These are phyloP conservation scores for Aspergillus candidus DNA, from an alignment of 2,329 filamentous ascomycete genomes.

Conservation along the genomic window DNA sequence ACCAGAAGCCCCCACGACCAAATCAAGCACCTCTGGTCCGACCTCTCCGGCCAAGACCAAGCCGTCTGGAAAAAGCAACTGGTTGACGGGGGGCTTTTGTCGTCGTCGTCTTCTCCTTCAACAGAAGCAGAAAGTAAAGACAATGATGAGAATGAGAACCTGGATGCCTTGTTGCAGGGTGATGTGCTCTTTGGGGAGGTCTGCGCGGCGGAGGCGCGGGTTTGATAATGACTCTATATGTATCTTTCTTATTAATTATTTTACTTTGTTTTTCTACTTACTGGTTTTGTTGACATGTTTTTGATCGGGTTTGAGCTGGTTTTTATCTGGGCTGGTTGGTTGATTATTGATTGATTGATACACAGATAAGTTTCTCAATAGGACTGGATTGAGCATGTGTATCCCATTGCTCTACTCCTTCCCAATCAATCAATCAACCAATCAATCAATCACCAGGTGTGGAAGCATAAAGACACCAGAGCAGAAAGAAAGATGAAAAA, in stretches of 20 bases:
- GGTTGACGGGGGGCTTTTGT: conserved; percentile 66
- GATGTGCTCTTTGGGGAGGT: conserved; percentile 63
- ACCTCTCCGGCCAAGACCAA: conserved; percentile 58
- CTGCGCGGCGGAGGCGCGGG: neutral
- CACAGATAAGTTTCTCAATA: no score
- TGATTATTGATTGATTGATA: no score
- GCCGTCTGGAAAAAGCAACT: conserved; percentile 64
- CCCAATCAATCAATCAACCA: no score
- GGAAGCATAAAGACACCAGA: no score
- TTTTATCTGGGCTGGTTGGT: conserved; percentile 1
- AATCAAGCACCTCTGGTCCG: conserved; percentile 55
- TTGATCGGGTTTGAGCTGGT: neutral
- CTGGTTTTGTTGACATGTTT: neutral
- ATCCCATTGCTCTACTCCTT: no score
- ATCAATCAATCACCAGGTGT: no score
- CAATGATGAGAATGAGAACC: conserved; percentile 27
- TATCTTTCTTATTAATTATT: neutral
- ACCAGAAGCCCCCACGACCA: conserved; percentile 8
- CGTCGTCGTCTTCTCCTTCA: no score
- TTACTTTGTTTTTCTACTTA: neutral
- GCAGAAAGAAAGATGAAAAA: no score
- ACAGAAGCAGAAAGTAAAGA: no score
- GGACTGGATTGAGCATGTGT: no score
- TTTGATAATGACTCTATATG: neutral
- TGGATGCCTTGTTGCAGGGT: conserved; percentile 68